Base-by-base conservation (phyloP, 371 early-diverging fungal species). In the Mortierella sp. region DNA sequence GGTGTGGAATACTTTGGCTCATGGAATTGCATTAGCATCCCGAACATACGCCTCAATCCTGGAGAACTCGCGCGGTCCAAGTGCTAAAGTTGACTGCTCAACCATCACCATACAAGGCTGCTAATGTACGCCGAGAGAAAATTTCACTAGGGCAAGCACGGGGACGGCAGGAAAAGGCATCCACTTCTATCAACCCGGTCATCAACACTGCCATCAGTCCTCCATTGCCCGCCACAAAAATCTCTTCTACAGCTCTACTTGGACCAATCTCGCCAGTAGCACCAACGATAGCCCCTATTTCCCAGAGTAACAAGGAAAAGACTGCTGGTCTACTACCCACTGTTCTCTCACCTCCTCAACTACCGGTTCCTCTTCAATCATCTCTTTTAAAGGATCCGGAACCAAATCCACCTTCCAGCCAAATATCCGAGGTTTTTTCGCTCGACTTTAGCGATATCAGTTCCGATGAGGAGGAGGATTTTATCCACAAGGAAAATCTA, bases 1-100 rank as follows among this genome's bases (percentile, higher is more conserved):
- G 4, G n/a, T 6, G 50, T 3, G 4, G 16, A n/a, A 2, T 14
- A 14, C 50, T 14, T 16, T 50, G 21, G 50, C 50, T 50, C 21
- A n/a, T n/a, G n/a, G n/a, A n/a, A n/a, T 50, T 50, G n/a, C 50
- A n/a, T 55, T 70, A 76, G 76, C 37, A 76, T 53, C 50, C 23
- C 1, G 52, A 37, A 3, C 76, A 76, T 25, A 21, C 76, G 0
- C 52, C 50, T 21, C 64, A 68, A 21, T 76, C 76, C 7, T 76
- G 76, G 72, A 62, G 65, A 61, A 52, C 66, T 7, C 66, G 72
- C 4, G 71, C 76, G 19, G 25, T 67, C 43, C 66, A 53, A 4
- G 57, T n/a, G n/a, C 46, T 71, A 43, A 60, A 43, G 23, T 26
- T 76, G 16, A 71, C 76, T 18, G 56, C 28, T 12, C 23, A 23